phyloP scores from a whole-genome alignment of 2,329 filamentous ascomycete species.

The Septoria petroselini region DNA sequence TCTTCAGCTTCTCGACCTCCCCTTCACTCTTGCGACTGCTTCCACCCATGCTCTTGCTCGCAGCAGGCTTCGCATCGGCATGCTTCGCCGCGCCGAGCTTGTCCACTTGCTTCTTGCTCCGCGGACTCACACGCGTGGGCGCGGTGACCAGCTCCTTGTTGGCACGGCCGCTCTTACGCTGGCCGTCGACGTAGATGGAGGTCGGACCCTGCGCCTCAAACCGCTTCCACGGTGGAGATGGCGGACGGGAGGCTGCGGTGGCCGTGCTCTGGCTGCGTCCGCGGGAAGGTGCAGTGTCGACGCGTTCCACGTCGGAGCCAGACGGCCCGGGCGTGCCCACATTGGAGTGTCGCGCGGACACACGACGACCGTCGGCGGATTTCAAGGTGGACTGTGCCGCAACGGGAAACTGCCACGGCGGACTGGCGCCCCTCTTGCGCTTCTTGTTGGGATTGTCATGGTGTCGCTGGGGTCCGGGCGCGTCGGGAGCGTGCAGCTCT shows the following conservation, averaged over 20 bases:
- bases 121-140: conserved; percentile 34
- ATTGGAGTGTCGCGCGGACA: conserved; percentile 34
- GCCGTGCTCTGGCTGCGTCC: conserved; percentile 26
- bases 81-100: conserved; percentile 26
- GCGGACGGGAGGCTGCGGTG: conserved; percentile 44
- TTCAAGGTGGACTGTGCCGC: conserved; percentile 34
- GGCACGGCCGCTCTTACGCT: conserved; percentile 60
- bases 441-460: conserved; percentile 58
- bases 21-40: conserved; percentile 18
- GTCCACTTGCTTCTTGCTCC: conserved; percentile 34
- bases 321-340: conserved; percentile 27
- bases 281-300: conserved; percentile 8
- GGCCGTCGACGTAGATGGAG: conserved; percentile 66
- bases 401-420: conserved; percentile 36
- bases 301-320: conserved; percentile 25
- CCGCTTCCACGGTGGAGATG: conserved; percentile 92
- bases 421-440: conserved; percentile 49
- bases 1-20: conserved; percentile 15
- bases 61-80: conserved; percentile 22
- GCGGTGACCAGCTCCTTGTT: conserved; percentile 39
- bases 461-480: conserved; percentile 9
- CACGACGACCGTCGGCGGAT: conserved; percentile 35
- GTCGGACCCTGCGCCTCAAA: conserved; percentile 81
- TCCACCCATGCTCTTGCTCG: conserved; percentile 20
- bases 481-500: conserved; percentile 20